phyloP scores from a whole-genome alignment of 495 filamentous ascomycete species.

The Trichoderma erinaceum region DNA sequence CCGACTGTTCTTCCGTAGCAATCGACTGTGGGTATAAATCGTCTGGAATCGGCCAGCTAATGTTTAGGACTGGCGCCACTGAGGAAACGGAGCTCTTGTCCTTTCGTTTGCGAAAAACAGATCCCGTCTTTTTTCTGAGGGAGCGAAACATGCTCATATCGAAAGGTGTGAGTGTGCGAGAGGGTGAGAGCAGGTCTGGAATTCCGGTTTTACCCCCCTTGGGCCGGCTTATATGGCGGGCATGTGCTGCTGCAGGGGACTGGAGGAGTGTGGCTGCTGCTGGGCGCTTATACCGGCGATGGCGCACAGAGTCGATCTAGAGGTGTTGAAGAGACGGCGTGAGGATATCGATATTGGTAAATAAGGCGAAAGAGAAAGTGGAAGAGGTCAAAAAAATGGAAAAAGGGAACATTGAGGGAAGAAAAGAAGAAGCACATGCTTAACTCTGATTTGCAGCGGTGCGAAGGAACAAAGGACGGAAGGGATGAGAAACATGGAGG shows the following conservation, averaged over 20 bases:
- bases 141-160: conserved; percentile 6
- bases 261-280: background rate
- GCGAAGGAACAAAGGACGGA: background rate
- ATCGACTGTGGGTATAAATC: background rate
- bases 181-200: no score
- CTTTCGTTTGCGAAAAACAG: conserved; percentile 4
- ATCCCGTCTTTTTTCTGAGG: background rate
- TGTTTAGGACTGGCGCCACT: background rate
- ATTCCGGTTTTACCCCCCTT: background rate
- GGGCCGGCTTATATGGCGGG: conserved; percentile 1
- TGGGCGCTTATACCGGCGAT: background rate
- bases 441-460: background rate
- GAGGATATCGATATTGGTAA: background rate
- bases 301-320: background rate
- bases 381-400: background rate
- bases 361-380: background rate
- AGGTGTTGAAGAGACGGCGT: background rate
- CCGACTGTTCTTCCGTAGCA: background rate
- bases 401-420: background rate
- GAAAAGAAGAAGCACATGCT: background rate
- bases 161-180: conserved; percentile 2
- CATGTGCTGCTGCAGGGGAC: background rate
- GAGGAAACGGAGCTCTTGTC: background rate
- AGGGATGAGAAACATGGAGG: background rate
- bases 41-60: background rate